phyloP scores from a whole-genome alignment of 2,329 filamentous ascomycete genomes.

The Fusarium chaquense region DNA sequence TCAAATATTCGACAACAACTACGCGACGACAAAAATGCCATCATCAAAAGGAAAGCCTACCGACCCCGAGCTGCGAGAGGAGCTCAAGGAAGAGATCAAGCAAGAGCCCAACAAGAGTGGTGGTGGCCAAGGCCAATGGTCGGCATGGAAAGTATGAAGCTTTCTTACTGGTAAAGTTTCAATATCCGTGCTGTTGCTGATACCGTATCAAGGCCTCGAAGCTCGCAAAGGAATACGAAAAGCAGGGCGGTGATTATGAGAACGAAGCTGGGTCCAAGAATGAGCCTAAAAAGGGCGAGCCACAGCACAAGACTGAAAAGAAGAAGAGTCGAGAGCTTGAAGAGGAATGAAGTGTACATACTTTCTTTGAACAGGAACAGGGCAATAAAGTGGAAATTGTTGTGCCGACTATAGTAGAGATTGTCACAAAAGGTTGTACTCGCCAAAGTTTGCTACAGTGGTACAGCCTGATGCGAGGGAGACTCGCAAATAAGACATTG shows the following conservation, averaged over 20 bases:
- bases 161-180: fast-evolving
- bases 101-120: background rate
- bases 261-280: background rate
- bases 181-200: fast-evolving
- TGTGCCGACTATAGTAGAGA: background rate
- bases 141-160: background rate
- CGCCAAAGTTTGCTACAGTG: background rate
- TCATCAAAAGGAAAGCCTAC: conserved; percentile 1
- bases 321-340: background rate
- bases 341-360: background rate
- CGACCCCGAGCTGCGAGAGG: background rate
- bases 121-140: background rate
- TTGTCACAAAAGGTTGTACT: background rate
- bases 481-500: too few species aligned
- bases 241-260: background rate
- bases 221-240: background rate
- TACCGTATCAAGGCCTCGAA: background rate
- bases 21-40: background rate
- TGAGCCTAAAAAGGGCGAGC: background rate
- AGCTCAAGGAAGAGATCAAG: conserved; percentile 1
- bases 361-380: background rate
- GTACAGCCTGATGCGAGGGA: background rate
- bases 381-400: background rate
- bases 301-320: background rate
- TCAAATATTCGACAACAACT: background rate